These are phyloP conservation scores for Rhynchosporium agropyri DNA, from an alignment of 2,329 filamentous ascomycete species.

Conservation along the genomic window DNA sequence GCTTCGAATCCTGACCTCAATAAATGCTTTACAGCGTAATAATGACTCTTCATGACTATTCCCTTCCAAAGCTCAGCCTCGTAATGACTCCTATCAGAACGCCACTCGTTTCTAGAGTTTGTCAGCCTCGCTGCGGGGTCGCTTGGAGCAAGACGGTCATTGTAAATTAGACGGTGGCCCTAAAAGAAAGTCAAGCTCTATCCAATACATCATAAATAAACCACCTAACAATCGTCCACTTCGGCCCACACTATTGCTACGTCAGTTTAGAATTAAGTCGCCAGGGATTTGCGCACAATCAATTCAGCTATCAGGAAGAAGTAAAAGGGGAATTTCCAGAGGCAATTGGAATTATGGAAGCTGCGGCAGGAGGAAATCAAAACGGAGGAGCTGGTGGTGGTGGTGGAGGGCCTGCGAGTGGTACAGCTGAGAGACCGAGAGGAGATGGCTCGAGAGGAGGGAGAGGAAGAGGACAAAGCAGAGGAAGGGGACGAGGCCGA, in stretches of 20 bases:
- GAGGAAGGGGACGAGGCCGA: slow-evolving; percentile 26
- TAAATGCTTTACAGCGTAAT: neutral
- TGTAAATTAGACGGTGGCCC: slow-evolving; percentile 12
- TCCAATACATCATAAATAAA: neutral
- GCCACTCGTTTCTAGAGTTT: neutral
- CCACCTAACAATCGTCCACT: neutral
- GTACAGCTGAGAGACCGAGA: slow-evolving; percentile 32
- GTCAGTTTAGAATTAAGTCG: neutral
- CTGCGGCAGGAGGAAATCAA: neutral
- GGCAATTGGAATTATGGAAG: slow-evolving; percentile 17
- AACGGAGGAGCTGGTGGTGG: neutral
- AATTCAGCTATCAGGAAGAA: neutral
- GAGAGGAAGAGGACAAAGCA: slow-evolving; percentile 40
- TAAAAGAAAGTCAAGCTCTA: neutral
- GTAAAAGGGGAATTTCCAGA: neutral
- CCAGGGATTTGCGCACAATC: neutral
- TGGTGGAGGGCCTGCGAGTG: neutral
- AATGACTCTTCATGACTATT: slow-evolving; percentile 15
- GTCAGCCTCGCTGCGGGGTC: slow-evolving; percentile 16
- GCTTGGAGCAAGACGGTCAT: slow-evolving; percentile 5
- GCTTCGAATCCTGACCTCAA: neutral
- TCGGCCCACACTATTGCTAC: neutral
- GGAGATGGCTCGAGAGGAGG: slow-evolving; percentile 43
- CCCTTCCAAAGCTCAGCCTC: slow-evolving; percentile 1
- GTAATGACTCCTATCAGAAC: slow-evolving; percentile 2